phyloP scores from a whole-genome alignment of 2,329 filamentous ascomycete species.

The Rhytidhysteron rufulum region DNA sequence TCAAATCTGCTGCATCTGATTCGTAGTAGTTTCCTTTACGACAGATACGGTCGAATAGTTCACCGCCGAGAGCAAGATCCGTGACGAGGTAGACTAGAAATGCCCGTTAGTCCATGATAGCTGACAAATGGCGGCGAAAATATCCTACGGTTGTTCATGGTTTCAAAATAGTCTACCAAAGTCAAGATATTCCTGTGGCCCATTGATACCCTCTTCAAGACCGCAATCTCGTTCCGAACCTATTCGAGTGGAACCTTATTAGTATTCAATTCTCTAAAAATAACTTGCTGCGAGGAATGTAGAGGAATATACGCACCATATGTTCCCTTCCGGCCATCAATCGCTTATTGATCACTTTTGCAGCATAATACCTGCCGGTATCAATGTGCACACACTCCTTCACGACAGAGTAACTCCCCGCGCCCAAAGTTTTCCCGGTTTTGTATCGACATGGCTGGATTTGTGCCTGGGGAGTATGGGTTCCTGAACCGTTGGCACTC shows the following conservation, averaged over 20 bases:
- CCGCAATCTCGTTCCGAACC: slow-evolving; percentile 97
- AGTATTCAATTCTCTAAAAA: slow-evolving; percentile 2
- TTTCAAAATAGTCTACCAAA: slow-evolving; percentile 98
- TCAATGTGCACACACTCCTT: slow-evolving; percentile 99
- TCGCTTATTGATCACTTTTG: slow-evolving; percentile 98
- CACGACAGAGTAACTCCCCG: slow-evolving; percentile 95
- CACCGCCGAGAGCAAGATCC: slow-evolving; percentile 90
- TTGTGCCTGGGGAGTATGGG: slow-evolving; percentile 28
- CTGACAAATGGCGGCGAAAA: background rate
- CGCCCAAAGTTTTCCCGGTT: slow-evolving; percentile 94
- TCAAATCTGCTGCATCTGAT: slow-evolving; percentile 90
- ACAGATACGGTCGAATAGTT: slow-evolving; percentile 97
- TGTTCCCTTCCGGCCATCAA: slow-evolving; percentile 96
- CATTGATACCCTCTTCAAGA: slow-evolving; percentile 97
- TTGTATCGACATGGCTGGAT: slow-evolving; percentile 97
- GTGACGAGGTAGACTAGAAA: slow-evolving; percentile 83
- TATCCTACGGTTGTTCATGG: slow-evolving; percentile 84
- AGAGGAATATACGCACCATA: slow-evolving; percentile 62
- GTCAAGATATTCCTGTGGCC: slow-evolving; percentile 98
- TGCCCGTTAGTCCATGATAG: slow-evolving; percentile 1
- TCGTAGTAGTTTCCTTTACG: slow-evolving; percentile 98
- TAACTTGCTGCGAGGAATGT: background rate
- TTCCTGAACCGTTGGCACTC: slow-evolving; percentile 16
- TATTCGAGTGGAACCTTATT: slow-evolving; percentile 36
- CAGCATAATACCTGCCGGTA: slow-evolving; percentile 94